These are phyloP conservation scores for Xerocomellus chrysenteron DNA, from an alignment of 768 basidiomycete species.

Conservation along the genomic window DNA sequence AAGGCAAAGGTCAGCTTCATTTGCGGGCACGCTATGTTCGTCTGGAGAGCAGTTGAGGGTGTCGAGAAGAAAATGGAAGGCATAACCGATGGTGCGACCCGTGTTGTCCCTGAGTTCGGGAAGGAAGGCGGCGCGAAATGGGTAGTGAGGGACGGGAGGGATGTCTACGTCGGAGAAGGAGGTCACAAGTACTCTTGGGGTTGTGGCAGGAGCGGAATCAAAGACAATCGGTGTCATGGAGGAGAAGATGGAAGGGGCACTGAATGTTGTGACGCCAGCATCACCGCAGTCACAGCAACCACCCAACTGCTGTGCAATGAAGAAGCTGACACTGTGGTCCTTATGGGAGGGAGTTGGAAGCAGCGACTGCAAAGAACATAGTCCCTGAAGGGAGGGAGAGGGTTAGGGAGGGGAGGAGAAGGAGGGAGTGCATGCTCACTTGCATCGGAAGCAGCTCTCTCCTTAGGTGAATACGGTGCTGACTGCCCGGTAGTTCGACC, in stretches of 20 bases:
- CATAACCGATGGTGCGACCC: conserved; percentile 69
- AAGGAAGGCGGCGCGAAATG: conserved; percentile 55
- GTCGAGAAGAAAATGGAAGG: conserved; percentile 80
- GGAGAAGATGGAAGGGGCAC: conserved; percentile 36
- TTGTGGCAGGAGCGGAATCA: conserved; percentile 33
- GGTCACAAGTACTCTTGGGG: conserved; percentile 42
- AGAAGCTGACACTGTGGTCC: conserved; percentile 90
- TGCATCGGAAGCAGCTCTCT: too few species aligned
- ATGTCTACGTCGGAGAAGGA: conserved; percentile 47
- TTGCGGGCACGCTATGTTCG: conserved; percentile 62
- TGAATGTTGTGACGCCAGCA: conserved; percentile 65
- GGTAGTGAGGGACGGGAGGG: conserved; percentile 60
- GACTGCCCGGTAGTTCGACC: too few species aligned
- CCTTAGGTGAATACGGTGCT: too few species aligned
- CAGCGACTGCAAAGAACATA: conserved; percentile 44
- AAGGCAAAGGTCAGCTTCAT: conserved; percentile 67
- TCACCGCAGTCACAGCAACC: conserved; percentile 97
- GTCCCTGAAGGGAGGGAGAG: too few species aligned
- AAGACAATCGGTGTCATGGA: conserved; percentile 16
- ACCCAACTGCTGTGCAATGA: conserved; percentile 86
- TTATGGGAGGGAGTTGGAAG: conserved; percentile 85
- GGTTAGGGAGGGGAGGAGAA: too few species aligned
- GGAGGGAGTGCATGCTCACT: too few species aligned
- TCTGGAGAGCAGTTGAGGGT: conserved; percentile 82
- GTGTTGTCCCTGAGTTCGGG: conserved; percentile 73